A percentile compares a stretch with the other conserved stretches of the same genome.
These are phyloP conservation scores for Penicillium sp. DNA, from an alignment of 2,329 filamentous ascomycete species.

Conservation along the genomic window DNA sequence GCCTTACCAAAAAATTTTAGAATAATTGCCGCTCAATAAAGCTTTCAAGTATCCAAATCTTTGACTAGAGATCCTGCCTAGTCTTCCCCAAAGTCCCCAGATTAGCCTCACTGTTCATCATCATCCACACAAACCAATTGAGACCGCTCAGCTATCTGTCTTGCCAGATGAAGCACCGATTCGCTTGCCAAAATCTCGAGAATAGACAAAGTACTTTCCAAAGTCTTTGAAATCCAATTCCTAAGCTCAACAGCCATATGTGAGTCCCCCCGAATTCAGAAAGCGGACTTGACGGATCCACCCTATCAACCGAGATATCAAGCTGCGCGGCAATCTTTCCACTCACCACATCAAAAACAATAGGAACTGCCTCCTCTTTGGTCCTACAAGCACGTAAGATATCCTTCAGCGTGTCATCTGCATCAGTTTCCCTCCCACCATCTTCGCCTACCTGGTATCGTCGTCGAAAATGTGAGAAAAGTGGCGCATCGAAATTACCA, in stretches of 20 bases:
- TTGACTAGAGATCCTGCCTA: not conserved
- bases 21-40: not conserved
- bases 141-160: slow-evolving; percentile 18
- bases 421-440: not conserved
- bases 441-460: not conserved
- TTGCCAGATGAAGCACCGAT: slow-evolving; percentile 23
- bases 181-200: slow-evolving; percentile 29
- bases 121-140: not conserved
- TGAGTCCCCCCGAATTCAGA: slow-evolving; percentile 42
- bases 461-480: slow-evolving; percentile 25
- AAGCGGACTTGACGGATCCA: slow-evolving; percentile 24
- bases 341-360: slow-evolving; percentile 17
- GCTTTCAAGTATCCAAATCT: not conserved
- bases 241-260: slow-evolving; percentile 48
- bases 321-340: slow-evolving; percentile 21
- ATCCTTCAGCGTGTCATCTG: slow-evolving; percentile 7
- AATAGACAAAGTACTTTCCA: slow-evolving; percentile 29
- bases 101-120: not conserved
- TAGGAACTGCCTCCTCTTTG: slow-evolving; percentile 16
- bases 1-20: not conserved
- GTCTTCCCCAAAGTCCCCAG: too few relatives aligned
- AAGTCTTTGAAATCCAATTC: slow-evolving; percentile 41
- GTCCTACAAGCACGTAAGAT: slow-evolving; percentile 8
- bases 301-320: slow-evolving; percentile 17
- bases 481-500: slow-evolving; percentile 21